A percentile compares a stretch with the other conserved stretches of the same genome.
phyloP scores from a whole-genome alignment of 2,329 filamentous ascomycete species.

The Ascochyta clinopodiicola region DNA sequence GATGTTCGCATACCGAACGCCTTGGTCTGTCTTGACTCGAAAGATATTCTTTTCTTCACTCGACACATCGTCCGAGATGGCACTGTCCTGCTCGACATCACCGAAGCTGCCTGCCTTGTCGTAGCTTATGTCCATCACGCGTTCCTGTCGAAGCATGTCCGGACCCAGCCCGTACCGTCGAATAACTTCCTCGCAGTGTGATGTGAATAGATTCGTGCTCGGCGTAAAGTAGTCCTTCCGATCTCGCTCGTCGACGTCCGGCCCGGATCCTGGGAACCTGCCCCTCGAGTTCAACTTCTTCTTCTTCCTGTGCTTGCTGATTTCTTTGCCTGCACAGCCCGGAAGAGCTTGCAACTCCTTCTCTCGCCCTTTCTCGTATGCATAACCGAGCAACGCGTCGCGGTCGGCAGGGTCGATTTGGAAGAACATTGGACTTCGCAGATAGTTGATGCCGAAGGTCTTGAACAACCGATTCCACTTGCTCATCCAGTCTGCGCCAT shows the following conservation, averaged over 20 bases:
- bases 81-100: slow-evolving; percentile 26
- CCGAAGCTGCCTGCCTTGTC: slow-evolving; percentile 51
- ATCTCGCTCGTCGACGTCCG: slow-evolving; percentile 55
- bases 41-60: slow-evolving; percentile 64
- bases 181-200: slow-evolving; percentile 52
- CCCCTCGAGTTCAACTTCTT: slow-evolving; percentile 60
- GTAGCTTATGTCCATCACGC: slow-evolving; percentile 68
- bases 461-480: slow-evolving; percentile 75
- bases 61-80: slow-evolving; percentile 25
- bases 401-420: slow-evolving; percentile 78
- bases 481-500: slow-evolving; percentile 69
- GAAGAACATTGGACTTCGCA: slow-evolving; percentile 84
- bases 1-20: slow-evolving; percentile 62
- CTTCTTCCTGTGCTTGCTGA: slow-evolving; percentile 77
- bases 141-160: slow-evolving; percentile 65
- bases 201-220: slow-evolving; percentile 48
- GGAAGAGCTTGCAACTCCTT: slow-evolving; percentile 72
- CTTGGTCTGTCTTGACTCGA: slow-evolving; percentile 64
- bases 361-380: slow-evolving; percentile 66
- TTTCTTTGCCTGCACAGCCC: slow-evolving; percentile 77
- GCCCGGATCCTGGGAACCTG: slow-evolving; percentile 49
- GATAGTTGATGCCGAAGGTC: slow-evolving; percentile 71
- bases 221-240: slow-evolving; percentile 57
- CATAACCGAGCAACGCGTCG: slow-evolving; percentile 74
- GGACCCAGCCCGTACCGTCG: slow-evolving; percentile 57